These are phyloP conservation scores for Zygosaccharomyces rouxii DNA, from an alignment of 805 yeast species.

Conservation along the genomic window DNA sequence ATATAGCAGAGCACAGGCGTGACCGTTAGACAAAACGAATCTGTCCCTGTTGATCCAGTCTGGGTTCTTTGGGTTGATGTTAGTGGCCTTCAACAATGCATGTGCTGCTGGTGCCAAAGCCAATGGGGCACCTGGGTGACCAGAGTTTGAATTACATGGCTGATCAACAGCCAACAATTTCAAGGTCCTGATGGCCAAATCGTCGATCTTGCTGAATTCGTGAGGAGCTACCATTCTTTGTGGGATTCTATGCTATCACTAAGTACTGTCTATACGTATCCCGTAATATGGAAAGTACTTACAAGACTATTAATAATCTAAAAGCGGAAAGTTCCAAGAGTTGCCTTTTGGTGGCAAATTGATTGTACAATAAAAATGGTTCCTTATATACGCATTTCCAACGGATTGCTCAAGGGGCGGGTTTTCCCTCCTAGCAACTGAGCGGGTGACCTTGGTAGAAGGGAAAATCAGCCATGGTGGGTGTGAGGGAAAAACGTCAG, in stretches of 20 bases:
- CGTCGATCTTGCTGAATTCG: slow-evolving; percentile 54
- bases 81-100: slow-evolving; percentile 73
- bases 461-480: neutral
- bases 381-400: neutral
- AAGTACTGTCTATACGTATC: neutral
- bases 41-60: slow-evolving; percentile 93
- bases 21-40: slow-evolving; percentile 93
- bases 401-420: neutral
- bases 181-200: slow-evolving; percentile 77
- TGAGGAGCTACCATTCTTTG: slow-evolving; percentile 26
- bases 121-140: slow-evolving; percentile 99
- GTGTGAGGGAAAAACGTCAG: neutral
- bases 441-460: neutral
- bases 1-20: slow-evolving; percentile 88
- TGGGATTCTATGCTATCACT: neutral
- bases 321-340: neutral
- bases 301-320: neutral
- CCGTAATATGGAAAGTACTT: neutral
- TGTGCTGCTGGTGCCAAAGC: slow-evolving; percentile 97
- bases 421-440: neutral
- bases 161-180: slow-evolving; percentile 85
- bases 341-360: neutral
- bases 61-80: slow-evolving; percentile 86
- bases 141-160: slow-evolving; percentile 84
- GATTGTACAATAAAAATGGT: neutral